These are phyloP conservation scores for Candida ovalis DNA, from an alignment of 805 yeast genomes.

Conservation along the genomic window DNA sequence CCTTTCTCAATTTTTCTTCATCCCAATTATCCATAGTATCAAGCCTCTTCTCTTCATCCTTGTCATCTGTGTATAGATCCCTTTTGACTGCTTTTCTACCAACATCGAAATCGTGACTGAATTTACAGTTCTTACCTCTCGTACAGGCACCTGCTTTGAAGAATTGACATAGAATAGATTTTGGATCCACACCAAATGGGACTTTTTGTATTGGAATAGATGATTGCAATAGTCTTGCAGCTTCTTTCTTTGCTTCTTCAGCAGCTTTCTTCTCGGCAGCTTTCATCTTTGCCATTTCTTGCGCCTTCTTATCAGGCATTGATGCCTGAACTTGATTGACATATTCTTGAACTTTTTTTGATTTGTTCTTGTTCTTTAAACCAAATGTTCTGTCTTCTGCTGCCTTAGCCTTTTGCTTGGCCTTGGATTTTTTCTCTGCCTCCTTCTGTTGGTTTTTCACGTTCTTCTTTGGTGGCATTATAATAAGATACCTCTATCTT, in stretches of 20 bases:
- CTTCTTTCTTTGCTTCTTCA: conserved; percentile 85
- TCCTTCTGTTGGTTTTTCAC: conserved; percentile 56
- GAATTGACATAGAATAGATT: conserved; percentile 83
- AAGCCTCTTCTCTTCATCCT: conserved; percentile 41
- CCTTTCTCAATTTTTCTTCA: conserved; percentile 86
- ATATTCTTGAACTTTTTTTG: conserved; percentile 78
- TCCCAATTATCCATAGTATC: conserved; percentile 98
- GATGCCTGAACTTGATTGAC: conserved; percentile 68
- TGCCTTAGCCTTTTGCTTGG: conserved; percentile 55
- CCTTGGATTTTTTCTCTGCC: conserved; percentile 59
- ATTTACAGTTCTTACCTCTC: conserved; percentile 83
- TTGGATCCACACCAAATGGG: conserved; percentile 97
- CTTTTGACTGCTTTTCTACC: conserved; percentile 88
- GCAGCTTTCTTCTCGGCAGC: conserved; percentile 90
- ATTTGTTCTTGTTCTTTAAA: conserved; percentile 90
- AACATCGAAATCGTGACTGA: conserved; percentile 80
- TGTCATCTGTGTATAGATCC: conserved; percentile 88
- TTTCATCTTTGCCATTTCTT: conserved; percentile 55
- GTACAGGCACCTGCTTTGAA: conserved; percentile 84
- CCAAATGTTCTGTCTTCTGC: conserved; percentile 93
- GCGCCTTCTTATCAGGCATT: conserved; percentile 44
- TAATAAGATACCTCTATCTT: neutral
- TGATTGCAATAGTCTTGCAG: conserved; percentile 68
- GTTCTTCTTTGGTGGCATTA: conserved; percentile 80
- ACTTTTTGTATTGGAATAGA: conserved; percentile 74